A percentile compares a stretch with the other conserved stretches of the same genome.
phyloP scores from a whole-genome alignment of 495 filamentous ascomycete species.

The Aspergillus affinis region DNA sequence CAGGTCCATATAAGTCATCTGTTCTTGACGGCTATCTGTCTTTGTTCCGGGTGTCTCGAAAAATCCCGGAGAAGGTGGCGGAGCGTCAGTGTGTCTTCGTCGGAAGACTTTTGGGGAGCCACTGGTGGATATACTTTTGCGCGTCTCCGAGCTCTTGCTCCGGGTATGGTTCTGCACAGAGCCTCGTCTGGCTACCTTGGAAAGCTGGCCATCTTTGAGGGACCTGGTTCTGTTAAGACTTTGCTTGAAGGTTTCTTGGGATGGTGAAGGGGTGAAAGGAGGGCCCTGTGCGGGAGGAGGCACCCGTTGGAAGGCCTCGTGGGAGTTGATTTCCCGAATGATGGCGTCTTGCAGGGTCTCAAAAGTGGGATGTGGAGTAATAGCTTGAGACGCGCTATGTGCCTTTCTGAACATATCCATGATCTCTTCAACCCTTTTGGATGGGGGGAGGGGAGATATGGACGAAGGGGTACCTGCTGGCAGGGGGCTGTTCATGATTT shows the following conservation, averaged over 20 bases:
- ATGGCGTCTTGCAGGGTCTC: constrained; percentile 49
- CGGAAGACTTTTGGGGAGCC: constrained; percentile 29
- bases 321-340: constrained; percentile 49
- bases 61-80: constrained; percentile 34
- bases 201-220: constrained; percentile 29
- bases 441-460: constrained; percentile 21
- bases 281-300: constrained; percentile 36
- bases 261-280: constrained; percentile 38
- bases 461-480: constrained; percentile 28
- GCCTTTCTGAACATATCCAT: constrained; percentile 47
- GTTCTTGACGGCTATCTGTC: constrained; percentile 16
- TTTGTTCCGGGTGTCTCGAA: constrained; percentile 23
- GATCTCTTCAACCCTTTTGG: constrained; percentile 39
- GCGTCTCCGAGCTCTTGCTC: constrained; percentile 25
- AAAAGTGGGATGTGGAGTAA: constrained; percentile 40
- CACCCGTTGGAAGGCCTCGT: constrained; percentile 45
- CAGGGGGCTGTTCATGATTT: constrained; percentile 46
- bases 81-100: constrained; percentile 45
- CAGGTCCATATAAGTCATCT: constrained; percentile 39
- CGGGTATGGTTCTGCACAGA: constrained; percentile 38
- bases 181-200: constrained; percentile 32
- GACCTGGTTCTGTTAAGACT: constrained; percentile 21
- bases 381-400: constrained; percentile 30
- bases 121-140: constrained; percentile 37
- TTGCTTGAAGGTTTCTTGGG: constrained; percentile 26